phyloP scores from a whole-genome alignment of 73 alveolate species.

The Loxodes magnus region DNA sequence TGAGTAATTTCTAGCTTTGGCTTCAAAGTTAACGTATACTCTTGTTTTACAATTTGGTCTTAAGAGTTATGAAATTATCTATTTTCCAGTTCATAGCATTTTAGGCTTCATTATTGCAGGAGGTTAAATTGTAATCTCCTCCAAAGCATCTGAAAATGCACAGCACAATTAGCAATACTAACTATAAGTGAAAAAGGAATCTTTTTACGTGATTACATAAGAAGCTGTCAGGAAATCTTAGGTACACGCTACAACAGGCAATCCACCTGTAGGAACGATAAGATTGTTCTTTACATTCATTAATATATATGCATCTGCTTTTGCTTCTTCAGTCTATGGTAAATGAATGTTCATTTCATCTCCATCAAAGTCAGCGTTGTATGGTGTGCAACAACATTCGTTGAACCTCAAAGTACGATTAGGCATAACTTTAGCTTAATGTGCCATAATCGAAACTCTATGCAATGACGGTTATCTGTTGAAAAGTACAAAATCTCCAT shows the following conservation, averaged over 20 bases:
- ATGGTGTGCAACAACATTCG: conserved; percentile 98
- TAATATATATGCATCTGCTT: conserved; percentile 82
- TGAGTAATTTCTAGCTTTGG: conserved; percentile 74
- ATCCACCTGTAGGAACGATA: conserved; percentile 92
- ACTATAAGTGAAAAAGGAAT: conserved; percentile 81
- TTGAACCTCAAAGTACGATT: conserved; percentile 97
- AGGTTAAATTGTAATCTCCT: conserved; percentile 90
- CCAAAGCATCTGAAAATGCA: conserved; percentile 67
- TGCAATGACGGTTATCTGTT: conserved; percentile 99
- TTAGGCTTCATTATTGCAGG: conserved; percentile 94
- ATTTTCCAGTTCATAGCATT: conserved; percentile 99
- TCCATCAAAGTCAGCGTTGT: conserved; percentile 99
- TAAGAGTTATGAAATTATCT: conserved; percentile 76
- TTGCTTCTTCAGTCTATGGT: conserved; percentile 98
- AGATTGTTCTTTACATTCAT: conserved; percentile 86
- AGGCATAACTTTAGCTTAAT: conserved; percentile 93
- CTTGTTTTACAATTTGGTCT: conserved; percentile 79
- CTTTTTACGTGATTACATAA: conserved; percentile 89
- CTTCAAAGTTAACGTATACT: conserved; percentile 74
- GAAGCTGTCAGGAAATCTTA: conserved; percentile 95
- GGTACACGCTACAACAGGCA: conserved; percentile 64
- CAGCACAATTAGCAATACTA: conserved; percentile 81
- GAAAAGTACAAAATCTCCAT: conserved; percentile 95
- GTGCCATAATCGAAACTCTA: conserved; percentile 96
- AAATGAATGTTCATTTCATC: conserved; percentile 99